These are phyloP conservation scores for Plectranthus barbatus DNA, from an alignment of 257 asterid species.

Conservation along the genomic window DNA sequence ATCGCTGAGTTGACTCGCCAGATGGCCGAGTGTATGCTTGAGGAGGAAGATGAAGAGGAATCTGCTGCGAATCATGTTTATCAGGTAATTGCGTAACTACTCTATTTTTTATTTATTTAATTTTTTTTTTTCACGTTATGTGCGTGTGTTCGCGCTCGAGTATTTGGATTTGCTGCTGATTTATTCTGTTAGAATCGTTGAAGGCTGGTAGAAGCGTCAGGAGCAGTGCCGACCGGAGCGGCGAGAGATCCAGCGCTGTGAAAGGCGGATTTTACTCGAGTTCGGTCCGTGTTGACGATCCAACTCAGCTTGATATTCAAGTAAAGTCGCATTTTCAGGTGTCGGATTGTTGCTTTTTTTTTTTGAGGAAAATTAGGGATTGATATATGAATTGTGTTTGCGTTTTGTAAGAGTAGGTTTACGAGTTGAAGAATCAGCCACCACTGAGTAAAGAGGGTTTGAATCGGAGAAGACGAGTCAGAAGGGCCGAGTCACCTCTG, in stretches of 20 bases:
- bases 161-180: not conserved
- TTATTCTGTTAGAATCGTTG: not conserved
- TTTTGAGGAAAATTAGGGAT: not conserved
- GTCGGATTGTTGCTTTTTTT: not conserved
- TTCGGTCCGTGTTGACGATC: not conserved
- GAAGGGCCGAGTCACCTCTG: conserved; percentile 29
- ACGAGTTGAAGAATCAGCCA: conserved; percentile 41
- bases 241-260: no score
- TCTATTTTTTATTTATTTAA: not conserved
- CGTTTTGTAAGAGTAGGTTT: conserved; percentile 17
- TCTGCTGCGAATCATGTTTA: not conserved
- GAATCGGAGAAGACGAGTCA: conserved; percentile 25
- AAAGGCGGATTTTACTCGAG: not conserved
- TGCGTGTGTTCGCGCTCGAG: not conserved
- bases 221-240: not conserved
- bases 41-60: conserved; percentile 55
- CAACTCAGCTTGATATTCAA: conserved; percentile 1
- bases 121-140: not conserved
- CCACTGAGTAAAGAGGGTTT: conserved; percentile 13
- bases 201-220: conserved; percentile 6
- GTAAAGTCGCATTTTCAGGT: conserved; percentile 2
- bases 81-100: conserved; percentile 11
- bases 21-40: conserved; percentile 79
- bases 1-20: conserved; percentile 66
- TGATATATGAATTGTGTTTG: not conserved